Percentiles rank a stretch among this genome's conserved stretches.
These are phyloP conservation scores for Penicilliopsis zonata DNA, from an alignment of 495 filamentous ascomycete species.

Conservation along the genomic window DNA sequence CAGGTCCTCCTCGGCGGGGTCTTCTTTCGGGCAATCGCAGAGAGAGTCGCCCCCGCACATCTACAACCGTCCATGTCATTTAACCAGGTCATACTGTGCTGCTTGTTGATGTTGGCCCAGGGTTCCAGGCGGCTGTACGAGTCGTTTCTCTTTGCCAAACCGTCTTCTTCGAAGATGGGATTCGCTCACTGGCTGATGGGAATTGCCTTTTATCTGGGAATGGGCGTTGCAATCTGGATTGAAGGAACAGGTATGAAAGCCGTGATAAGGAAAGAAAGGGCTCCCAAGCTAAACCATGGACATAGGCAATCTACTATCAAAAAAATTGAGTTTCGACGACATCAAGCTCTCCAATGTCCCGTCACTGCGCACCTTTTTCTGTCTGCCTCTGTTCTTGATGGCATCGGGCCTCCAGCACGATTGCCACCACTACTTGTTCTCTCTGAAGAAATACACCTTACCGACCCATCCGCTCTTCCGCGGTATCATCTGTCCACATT, in stretches of 20 bases:
- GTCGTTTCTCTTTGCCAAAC: constrained; percentile 46
- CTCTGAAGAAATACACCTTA: constrained; percentile 73
- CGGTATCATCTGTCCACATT: constrained; percentile 74
- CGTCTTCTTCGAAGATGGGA: constrained; percentile 68
- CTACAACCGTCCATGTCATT: constrained; percentile 41
- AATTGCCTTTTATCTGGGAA: constrained; percentile 59
- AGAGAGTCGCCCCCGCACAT: constrained; percentile 24
- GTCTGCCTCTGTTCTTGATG: constrained; percentile 53
- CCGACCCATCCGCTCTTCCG: constrained; percentile 62
- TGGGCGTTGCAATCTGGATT: constrained; percentile 70
- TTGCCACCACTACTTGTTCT: constrained; percentile 68
- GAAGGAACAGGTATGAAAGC: constrained; percentile 59
- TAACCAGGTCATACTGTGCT: constrained; percentile 54
- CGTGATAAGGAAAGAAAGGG: constrained; percentile 1
- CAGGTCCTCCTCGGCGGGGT: constrained; percentile 51
- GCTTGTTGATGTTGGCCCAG: constrained; percentile 63
- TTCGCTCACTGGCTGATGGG: constrained; percentile 72
- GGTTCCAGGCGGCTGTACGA: constrained; percentile 65
- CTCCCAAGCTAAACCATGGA: no score
- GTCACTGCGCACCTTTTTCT: constrained; percentile 46
- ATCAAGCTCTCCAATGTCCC: constrained; percentile 31
- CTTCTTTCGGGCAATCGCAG: constrained; percentile 26
- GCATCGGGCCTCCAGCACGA: constrained; percentile 71
- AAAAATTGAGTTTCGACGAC: constrained; percentile 16
- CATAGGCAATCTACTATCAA: constrained; percentile 19